Percentiles rank a stretch among this genome's conserved stretches.
Evolutionary conservation across 805 yeast genomes (phyloP).

Genomic region (Torulaspora maleeae): DNA sequence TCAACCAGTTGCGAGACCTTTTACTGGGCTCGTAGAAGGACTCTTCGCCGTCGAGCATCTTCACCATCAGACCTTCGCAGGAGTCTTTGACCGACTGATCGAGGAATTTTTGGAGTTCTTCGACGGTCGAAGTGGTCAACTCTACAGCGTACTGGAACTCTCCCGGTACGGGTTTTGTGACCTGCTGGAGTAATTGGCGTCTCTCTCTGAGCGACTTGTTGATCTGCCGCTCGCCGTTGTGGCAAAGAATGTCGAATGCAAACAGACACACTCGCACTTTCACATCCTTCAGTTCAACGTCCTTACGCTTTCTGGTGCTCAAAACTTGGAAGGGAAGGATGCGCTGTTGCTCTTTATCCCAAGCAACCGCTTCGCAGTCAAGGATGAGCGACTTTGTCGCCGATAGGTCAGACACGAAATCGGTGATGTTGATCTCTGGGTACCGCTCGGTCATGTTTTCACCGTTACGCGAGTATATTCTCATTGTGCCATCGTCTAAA

Average conservation of each 20-base stretch:
- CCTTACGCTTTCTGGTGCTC: constrained; percentile 91
- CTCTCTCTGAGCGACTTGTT: constrained; percentile 65
- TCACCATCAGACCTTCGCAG: constrained; percentile 97
- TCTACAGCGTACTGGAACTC: constrained; percentile 76
- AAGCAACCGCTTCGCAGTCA: constrained; percentile 97
- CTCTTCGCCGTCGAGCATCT: constrained; percentile 74
- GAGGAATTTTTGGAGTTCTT: constrained; percentile 73
- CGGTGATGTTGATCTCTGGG: constrained; percentile 79
- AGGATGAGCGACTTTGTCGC: constrained; percentile 59
- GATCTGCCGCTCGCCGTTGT: constrained; percentile 68
- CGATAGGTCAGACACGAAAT: constrained; percentile 42
- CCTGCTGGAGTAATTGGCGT: constrained; percentile 52
- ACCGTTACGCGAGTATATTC: constrained; percentile 86
- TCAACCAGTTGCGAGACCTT: constrained; percentile 92
- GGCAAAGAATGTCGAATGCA: constrained; percentile 80
- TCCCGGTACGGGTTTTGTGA: constrained; percentile 61
- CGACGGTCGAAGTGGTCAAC: constrained; percentile 62
- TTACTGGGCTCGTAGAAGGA: constrained; percentile 91
- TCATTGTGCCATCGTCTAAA: constrained; percentile 57
- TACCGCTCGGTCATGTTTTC: constrained; percentile 96
- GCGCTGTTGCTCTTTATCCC: constrained; percentile 74
- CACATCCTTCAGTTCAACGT: constrained; percentile 79
- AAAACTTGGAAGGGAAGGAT: constrained; percentile 91
- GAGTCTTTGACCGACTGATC: constrained; percentile 85
- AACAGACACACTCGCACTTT: constrained; percentile 88